Evolutionary conservation across 2,329 filamentous ascomycete genomes (phyloP).

Genomic region (Cladosporium phlei): DNA sequence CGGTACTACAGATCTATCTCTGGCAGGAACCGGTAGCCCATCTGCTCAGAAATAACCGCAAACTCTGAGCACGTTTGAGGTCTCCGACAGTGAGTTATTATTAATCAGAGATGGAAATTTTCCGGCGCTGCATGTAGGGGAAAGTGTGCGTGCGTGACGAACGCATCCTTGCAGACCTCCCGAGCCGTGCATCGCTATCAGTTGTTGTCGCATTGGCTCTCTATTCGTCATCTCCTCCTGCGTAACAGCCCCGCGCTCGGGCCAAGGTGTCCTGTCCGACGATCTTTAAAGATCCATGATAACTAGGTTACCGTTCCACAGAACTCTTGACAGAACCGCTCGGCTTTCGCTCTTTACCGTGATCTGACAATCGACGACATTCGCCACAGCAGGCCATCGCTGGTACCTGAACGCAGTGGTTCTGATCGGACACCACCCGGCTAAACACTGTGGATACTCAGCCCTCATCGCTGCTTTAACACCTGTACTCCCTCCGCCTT

Average conservation of each 20-base stretch:
- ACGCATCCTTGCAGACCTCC: constrained; percentile 2
- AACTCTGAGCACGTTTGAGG: constrained; percentile 1
- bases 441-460: constrained; percentile 6
- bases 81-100: not conserved
- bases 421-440: constrained; percentile 7
- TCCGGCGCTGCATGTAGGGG: constrained; percentile 7
- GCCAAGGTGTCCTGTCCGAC: constrained; percentile 1
- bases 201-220: constrained; percentile 2
- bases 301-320: constrained; percentile 12
- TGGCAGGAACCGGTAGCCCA: no score
- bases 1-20: no score
- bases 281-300: constrained; percentile 10
- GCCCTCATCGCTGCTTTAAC: constrained; percentile 6
- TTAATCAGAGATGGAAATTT: constrained; percentile 1
- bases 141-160: constrained; percentile 9
- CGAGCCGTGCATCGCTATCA: not conserved
- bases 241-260: constrained; percentile 1
- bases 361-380: not conserved
- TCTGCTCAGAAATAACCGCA: no score
- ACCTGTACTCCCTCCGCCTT: constrained; percentile 1
- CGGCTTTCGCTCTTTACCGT: constrained; percentile 10
- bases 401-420: constrained; percentile 3
- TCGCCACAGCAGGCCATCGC: constrained; percentile 6
- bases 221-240: constrained; percentile 8
- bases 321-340: constrained; percentile 11